Evolutionary conservation across 495 filamentous ascomycete genomes (phyloP), one percentile per base, ranked within the genome.

Genomic region (Aspergillus asperescens): DNA sequence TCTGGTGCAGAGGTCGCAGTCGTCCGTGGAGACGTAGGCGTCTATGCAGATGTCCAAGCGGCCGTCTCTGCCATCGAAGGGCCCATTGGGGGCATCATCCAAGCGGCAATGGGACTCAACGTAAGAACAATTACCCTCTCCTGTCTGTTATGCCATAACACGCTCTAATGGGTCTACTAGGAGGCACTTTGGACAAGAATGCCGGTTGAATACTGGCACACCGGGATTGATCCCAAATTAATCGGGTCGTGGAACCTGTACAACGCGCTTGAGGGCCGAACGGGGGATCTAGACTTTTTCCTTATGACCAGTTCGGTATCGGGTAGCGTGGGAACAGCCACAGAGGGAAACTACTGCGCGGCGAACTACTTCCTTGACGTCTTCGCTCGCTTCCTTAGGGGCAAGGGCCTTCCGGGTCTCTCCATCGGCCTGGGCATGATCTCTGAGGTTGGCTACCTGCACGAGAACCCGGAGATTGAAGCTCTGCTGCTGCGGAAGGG

Each of bases 191-290:
- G 9, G 56, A 67, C 7, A 13, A 45, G 12, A 9, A 80, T 81
- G 77, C 65, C 65, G 0, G 39, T 65, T 10, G 52, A 69, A 0
- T 63, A 75, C 18, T 77, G 73, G 67, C 57, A 55, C 0, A 54
- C 54, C 0, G 62, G 66, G 0, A 52, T 73, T 0, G 50, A 51
- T 1, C 70, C 75, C 23, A 81, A 80, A 57, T 64, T 75, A 3
- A 27, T 67, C 2, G 78, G 77, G 1, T 70, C 75, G 0, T 75
- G 67, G 70, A 77, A 84, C 61, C 74, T 86, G 25, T 80, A 78
- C 32, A 62, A 68, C 4, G 66, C 81, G 13, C 20, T n/a, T 5
- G 16, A 40, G 0, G 22, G 42, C 4, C 51, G 62, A 10, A 1
- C 10, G 9, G 6, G 7, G 4, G 18, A 3, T 1, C 63, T 78